Percentiles rank a stretch among this genome's conserved stretches.
Conservation (phyloP, 179 eudicot genomes). For the Gypsophila paniculata region DNA sequence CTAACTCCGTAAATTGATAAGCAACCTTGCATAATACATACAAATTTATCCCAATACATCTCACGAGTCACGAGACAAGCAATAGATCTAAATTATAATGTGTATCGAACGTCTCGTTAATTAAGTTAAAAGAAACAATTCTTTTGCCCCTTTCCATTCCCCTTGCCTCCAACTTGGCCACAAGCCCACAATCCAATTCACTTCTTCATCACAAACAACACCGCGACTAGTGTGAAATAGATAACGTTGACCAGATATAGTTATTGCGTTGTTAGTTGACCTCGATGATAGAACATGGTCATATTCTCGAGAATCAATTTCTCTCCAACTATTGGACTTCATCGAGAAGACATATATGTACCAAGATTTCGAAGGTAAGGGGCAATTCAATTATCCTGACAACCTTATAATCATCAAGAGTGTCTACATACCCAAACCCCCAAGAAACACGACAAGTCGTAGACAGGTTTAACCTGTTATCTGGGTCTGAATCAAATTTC, state of each 20-base stretch:
- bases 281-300: neutral
- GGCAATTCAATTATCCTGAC: conserved; percentile 5
- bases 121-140: conserved; percentile 14
- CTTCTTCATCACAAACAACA: conserved; percentile 14
- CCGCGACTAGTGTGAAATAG: neutral
- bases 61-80: no score
- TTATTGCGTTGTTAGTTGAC: neutral
- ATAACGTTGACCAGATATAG: neutral
- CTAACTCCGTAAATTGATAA: neutral
- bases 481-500: neutral
- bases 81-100: neutral
- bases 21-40: conserved; percentile 22
- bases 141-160: no score
- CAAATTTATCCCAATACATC: neutral
- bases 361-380: neutral
- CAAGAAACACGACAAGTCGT: neutral
- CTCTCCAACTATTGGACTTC: conserved; percentile 14
- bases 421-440: neutral
- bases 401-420: neutral
- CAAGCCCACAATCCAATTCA: conserved; percentile 19
- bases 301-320: neutral
- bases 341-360: conserved; percentile 22
- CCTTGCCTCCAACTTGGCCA: neutral
- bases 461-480: neutral
- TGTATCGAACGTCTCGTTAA: conserved; percentile 2